These are phyloP conservation scores for Aspergillus hiratsukae DNA, from an alignment of 2,329 filamentous ascomycete species.

Conservation along the genomic window DNA sequence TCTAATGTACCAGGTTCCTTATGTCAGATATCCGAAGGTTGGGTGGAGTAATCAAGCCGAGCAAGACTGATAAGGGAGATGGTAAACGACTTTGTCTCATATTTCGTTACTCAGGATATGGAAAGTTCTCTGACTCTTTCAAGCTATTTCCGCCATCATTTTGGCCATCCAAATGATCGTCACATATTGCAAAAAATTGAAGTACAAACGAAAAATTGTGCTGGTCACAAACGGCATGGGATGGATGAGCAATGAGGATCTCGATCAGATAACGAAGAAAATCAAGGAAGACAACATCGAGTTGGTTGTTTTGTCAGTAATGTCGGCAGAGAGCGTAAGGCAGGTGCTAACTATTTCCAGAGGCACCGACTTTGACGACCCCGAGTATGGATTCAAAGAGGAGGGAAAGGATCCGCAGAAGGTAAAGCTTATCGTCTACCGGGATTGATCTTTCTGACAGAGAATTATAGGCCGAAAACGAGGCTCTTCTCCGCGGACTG, in stretches of 20 bases:
- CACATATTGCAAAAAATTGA: constrained; percentile 71
- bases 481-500: constrained; percentile 61
- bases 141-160: constrained; percentile 75
- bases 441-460: not conserved
- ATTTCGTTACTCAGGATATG: not conserved
- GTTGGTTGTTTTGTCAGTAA: constrained; percentile 68
- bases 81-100: constrained; percentile 40
- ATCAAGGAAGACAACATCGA: constrained; percentile 74
- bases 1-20: constrained; percentile 43
- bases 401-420: constrained; percentile 74
- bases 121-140: constrained; percentile 9
- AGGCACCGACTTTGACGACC: constrained; percentile 89
- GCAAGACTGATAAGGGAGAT: constrained; percentile 67
- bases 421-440: constrained; percentile 37
- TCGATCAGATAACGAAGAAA: constrained; percentile 66
- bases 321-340: not conserved
- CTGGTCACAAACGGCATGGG: constrained; percentile 80
- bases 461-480: constrained; percentile 59
- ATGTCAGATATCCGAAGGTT: constrained; percentile 68
- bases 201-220: constrained; percentile 75
- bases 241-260: constrained; percentile 65
- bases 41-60: constrained; percentile 61
- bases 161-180: constrained; percentile 83
- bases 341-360: constrained; percentile 42
- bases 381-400: constrained; percentile 86